A percentile compares a stretch with the other conserved stretches of the same genome.
phyloP scores from a whole-genome alignment of 768 basidiomycete genomes.

The Tulasnella sp. region DNA sequence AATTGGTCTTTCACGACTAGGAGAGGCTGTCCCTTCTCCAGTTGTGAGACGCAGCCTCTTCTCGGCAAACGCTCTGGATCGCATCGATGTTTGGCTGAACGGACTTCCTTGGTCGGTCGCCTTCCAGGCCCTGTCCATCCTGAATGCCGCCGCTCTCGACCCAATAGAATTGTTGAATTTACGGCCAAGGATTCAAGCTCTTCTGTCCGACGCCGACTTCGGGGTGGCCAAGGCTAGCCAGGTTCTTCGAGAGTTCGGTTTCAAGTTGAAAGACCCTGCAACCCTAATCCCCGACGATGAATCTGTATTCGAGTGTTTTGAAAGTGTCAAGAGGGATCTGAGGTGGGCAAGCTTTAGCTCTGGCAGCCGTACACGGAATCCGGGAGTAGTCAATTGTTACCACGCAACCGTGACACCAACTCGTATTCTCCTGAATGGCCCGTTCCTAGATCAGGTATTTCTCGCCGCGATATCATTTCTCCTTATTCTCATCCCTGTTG shows the following conservation, averaged over 20 bases:
- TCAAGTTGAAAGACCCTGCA: not conserved
- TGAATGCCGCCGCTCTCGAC: not conserved
- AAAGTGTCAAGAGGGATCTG: conserved; percentile 4
- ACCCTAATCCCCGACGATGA: not conserved
- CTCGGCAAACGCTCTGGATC: not conserved
- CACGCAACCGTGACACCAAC: conserved; percentile 80
- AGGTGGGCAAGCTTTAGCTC: not conserved
- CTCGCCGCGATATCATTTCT: too few species aligned
- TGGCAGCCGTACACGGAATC: not conserved
- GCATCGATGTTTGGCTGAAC: conserved; percentile 18
- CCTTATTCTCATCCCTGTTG: too few species aligned
- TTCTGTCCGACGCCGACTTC: not conserved
- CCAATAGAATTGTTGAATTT: conserved; percentile 30
- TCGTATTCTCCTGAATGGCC: conserved; percentile 73
- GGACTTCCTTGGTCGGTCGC: conserved; percentile 30
- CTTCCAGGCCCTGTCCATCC: conserved; percentile 26
- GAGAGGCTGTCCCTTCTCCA: not conserved
- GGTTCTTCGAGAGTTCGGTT: conserved; percentile 27
- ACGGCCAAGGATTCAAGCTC: not conserved
- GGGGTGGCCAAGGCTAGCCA: not conserved
- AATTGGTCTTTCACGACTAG: not conserved
- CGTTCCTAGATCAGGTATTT: conserved; percentile 47
- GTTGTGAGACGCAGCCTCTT: conserved; percentile 20
- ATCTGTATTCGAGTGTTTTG: not conserved
- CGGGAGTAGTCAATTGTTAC: conserved; percentile 64